These are phyloP conservation scores for Pezicula carpinea DNA, from an alignment of 2,329 filamentous ascomycete species.

Conservation along the genomic window DNA sequence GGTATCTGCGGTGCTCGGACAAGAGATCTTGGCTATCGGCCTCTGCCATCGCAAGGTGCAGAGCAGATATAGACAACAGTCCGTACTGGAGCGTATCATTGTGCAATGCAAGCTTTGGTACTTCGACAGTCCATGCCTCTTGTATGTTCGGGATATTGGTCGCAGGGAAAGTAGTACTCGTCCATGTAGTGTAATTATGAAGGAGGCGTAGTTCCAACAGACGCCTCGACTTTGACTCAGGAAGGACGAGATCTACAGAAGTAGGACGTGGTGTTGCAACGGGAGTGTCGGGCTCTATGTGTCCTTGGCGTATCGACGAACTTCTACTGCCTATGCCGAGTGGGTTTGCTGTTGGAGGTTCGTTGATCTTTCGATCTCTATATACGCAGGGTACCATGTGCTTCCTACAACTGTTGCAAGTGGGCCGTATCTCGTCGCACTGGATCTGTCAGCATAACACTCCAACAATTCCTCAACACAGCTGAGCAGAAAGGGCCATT, in stretches of 20 bases:
- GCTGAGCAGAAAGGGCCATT: background rate
- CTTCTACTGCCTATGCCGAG: background rate
- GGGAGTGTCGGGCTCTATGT: background rate
- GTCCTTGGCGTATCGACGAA: background rate
- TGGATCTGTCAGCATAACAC: background rate
- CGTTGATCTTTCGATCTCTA: constrained; percentile 1
- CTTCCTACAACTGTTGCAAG: constrained; percentile 14
- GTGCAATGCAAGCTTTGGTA: constrained; percentile 14
- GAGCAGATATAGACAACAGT: constrained; percentile 15
- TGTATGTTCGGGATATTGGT: constrained; percentile 2
- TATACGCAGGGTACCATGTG: constrained; percentile 16
- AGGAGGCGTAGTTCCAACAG: constrained; percentile 17
- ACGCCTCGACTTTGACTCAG: constrained; percentile 14
- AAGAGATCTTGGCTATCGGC: constrained; percentile 6
- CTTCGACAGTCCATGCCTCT: constrained; percentile 2
- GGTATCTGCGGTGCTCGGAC: constrained; percentile 13
- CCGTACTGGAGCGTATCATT: constrained; percentile 15
- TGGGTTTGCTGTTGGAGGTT: background rate
- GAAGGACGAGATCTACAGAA: background rate
- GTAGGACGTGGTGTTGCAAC: background rate
- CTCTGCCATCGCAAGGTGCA: constrained; percentile 14
- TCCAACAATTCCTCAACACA: background rate
- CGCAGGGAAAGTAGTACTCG: constrained; percentile 8
- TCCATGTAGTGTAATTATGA: constrained; percentile 16
- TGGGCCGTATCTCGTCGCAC: constrained; percentile 21